Conservation (phyloP, 2,329 filamentous ascomycete species). For the Scleromitrula shiraiana region DNA sequence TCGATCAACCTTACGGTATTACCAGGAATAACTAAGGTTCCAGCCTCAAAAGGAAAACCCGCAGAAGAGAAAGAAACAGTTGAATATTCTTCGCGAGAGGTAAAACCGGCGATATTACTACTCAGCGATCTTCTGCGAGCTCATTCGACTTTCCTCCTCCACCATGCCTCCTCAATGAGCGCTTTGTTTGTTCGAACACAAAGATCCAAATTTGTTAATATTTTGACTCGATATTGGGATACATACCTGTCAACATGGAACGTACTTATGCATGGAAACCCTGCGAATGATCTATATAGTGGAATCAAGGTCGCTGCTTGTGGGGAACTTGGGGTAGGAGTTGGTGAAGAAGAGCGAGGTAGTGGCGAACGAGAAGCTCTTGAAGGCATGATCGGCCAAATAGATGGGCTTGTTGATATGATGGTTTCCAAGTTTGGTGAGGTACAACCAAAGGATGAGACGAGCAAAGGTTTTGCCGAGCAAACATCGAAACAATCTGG, state of each 20-base stretch:
- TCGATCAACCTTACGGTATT: slow-evolving; percentile 73
- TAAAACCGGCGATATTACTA: slow-evolving; percentile 73
- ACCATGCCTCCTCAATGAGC: slow-evolving; percentile 70
- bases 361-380: slow-evolving; percentile 90
- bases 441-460: slow-evolving; percentile 27
- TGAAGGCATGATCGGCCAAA: slow-evolving; percentile 73
- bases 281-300: slow-evolving; percentile 67
- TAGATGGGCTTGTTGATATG: slow-evolving; percentile 79
- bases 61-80: slow-evolving; percentile 30
- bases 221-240: slow-evolving; percentile 78
- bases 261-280: slow-evolving; percentile 83
- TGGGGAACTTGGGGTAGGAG: slow-evolving; percentile 86
- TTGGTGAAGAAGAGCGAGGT: slow-evolving; percentile 90
- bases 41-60: slow-evolving; percentile 25
- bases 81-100: slow-evolving; percentile 85
- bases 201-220: slow-evolving; percentile 60
- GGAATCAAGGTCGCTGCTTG: slow-evolving; percentile 84
- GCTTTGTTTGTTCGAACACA: slow-evolving; percentile 58
- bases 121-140: slow-evolving; percentile 75
- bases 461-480: slow-evolving; percentile 14
- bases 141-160: slow-evolving; percentile 76
- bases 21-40: slow-evolving; percentile 46
- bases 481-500: slow-evolving; percentile 27
- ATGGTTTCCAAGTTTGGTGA: slow-evolving; percentile 77
- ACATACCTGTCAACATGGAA: slow-evolving; percentile 68